Evolutionary conservation across 2,329 filamentous ascomycete genomes (phyloP), one percentile per base, ranked within the genome.

Genomic region (Colletotrichum gloeosporioides): DNA sequence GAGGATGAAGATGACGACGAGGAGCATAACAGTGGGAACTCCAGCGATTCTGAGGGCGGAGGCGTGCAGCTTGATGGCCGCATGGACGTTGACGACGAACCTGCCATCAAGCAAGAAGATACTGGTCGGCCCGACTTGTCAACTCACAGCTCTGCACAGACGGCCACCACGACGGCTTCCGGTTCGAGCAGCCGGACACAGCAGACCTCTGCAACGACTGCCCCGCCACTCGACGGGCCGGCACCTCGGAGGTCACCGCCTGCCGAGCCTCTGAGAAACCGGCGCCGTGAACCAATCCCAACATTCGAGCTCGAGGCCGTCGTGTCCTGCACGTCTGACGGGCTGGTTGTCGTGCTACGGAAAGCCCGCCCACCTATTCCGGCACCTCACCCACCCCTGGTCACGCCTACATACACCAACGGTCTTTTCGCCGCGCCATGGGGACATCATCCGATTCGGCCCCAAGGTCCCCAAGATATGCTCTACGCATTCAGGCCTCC

Each of bases 251-350:
- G 57, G 22, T 65, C 61, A 5, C 27, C 71, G 25, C 66, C 75
- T 39, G 61, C 75, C 15, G 75, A 34, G 29, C 49, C 80, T 80
- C 49, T 76, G 79, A 79, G 76, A 44, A 69, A 61, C 34, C 66
- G 81, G 16, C 79, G 78, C 44, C 79, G 81, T 16, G 81, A 82
- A 32, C 79, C 80, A 1, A 82, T 86, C 8, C 84, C 84, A 4
- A 88, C 89, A 2, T 88, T 95, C 68, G 95, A 98, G 84, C 87
- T 98, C 6, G 95, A 98, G 85, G 95, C 95, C 3, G 95, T 98
- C n/a, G 93, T 98, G 7, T 98, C 95, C 1, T 98, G 95, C 84
- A 95, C 95, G 3, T 98, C 95, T 0, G 95, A 98, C 82, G 95
- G 95, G 1, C 87, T 98, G 1, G 95, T 98, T 4, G 95, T 98